Percentiles rank a stretch among this genome's conserved stretches.
phyloP scores from a whole-genome alignment of 306 rosid genomes.

The Castanea mollissima region DNA sequence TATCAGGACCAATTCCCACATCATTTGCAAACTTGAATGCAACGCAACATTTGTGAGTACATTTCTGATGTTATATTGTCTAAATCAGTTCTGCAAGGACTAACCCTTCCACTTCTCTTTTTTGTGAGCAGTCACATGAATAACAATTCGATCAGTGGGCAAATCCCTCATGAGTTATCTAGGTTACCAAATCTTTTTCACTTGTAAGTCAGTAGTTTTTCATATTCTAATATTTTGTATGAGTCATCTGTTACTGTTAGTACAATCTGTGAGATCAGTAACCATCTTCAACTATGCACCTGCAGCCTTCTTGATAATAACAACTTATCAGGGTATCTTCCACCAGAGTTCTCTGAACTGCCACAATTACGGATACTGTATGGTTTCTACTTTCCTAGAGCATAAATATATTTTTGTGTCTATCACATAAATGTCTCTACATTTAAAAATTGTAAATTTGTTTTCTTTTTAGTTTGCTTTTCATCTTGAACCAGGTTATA shows the following conservation, averaged over 20 bases:
- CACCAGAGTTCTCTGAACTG: conserved; percentile 36
- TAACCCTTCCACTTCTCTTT: neutral
- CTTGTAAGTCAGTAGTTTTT: conserved; percentile 35
- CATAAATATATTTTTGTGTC: neutral
- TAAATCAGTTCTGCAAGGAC: neutral
- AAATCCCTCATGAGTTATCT: conserved; percentile 44
- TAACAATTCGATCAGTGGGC: conserved; percentile 52
- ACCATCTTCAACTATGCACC: neutral
- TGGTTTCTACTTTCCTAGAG: neutral
- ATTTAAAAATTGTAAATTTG: too few relatives aligned
- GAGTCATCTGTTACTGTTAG: neutral
- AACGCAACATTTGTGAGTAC: conserved; percentile 40
- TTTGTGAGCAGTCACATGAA: conserved; percentile 48
- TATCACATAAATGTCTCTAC: neutral
- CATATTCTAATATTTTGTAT: neutral
- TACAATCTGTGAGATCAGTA: neutral
- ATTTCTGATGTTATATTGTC: neutral
- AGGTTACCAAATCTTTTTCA: conserved; percentile 29
- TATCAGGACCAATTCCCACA: conserved; percentile 49
- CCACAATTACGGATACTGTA: conserved; percentile 36
- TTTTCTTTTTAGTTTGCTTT: neutral
- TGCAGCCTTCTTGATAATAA: conserved; percentile 53
- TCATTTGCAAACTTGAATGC: conserved; percentile 37
- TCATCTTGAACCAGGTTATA: neutral
- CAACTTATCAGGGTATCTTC: conserved; percentile 43